Evolutionary conservation across 768 basidiomycete species (phyloP).

Genomic region (Boletus eberwhitei): DNA sequence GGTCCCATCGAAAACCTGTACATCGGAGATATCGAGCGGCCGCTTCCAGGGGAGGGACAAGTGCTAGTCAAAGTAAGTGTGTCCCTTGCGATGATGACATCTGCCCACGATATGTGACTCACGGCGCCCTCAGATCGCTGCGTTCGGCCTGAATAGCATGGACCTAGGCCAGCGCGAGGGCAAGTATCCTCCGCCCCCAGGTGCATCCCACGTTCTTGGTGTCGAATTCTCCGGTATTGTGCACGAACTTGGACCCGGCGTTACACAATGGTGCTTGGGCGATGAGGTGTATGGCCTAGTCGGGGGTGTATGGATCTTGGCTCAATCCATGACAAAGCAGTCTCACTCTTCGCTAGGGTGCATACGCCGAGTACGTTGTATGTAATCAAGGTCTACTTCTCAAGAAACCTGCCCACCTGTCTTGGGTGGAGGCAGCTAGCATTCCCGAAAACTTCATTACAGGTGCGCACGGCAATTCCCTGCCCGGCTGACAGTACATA

Average conservation of each 20-base stretch:
- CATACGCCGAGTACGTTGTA: slow-evolving; percentile 85
- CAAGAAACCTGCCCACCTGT: slow-evolving; percentile 68
- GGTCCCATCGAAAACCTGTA: slow-evolving; percentile 78
- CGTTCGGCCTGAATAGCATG: slow-evolving; percentile 90
- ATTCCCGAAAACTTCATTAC: slow-evolving; percentile 89
- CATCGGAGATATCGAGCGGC: slow-evolving; percentile 67
- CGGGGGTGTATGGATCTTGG: slow-evolving; percentile 59
- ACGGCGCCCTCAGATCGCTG: slow-evolving; percentile 51
- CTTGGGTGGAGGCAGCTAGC: slow-evolving; percentile 82
- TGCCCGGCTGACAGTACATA: slow-evolving; percentile 2
- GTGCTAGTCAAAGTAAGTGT: slow-evolving; percentile 74
- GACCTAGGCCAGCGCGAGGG: slow-evolving; percentile 73
- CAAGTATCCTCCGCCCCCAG: slow-evolving; percentile 74
- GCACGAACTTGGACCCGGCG: slow-evolving; percentile 48
- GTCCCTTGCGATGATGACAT: not conserved
- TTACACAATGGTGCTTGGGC: slow-evolving; percentile 53
- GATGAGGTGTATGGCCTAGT: slow-evolving; percentile 80
- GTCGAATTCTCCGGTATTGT: slow-evolving; percentile 83
- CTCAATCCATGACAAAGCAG: not conserved
- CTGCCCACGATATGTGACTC: not conserved
- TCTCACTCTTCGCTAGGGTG: slow-evolving; percentile 53
- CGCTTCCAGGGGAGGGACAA: slow-evolving; percentile 52
- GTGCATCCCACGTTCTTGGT: slow-evolving; percentile 71
- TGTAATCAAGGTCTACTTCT: slow-evolving; percentile 65
- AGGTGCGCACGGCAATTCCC: slow-evolving; percentile 42